Evolutionary conservation across 2,329 filamentous ascomycete species (phyloP), one percentile per base, ranked within the genome.

Genomic region (Colletotrichum tropicale): DNA sequence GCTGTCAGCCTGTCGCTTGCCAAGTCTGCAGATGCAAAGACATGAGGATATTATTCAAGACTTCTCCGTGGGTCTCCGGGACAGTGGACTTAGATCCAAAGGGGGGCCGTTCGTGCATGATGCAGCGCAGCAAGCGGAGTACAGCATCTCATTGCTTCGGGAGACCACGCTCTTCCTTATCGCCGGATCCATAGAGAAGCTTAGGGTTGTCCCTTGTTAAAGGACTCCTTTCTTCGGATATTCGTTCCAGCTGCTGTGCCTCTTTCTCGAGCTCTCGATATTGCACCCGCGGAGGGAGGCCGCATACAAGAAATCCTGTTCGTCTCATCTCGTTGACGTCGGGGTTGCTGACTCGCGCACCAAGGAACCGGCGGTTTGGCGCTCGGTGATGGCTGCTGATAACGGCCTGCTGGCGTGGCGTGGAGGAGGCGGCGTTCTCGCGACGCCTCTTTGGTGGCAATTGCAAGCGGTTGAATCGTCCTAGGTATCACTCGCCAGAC

Each of bases 21-120:
- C 69, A 67, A 72, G 72, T 56, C 24, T 32, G 62, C 62, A 67
- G 62, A 71, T 48, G 72, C 36, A 56, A 43, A 71, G 69, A 75
- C 73, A 73, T 36, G 69, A 73, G n/a, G 73, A 68, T 75, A 73
- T 75, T 75, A 75, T 72, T 75, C 68, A 75, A 68, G 21, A 52
- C 43, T 62, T 66, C 64, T 68, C 56, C 64, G 73, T 73, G 73
- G 62, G 56, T 73, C 73, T 73, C 72, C 72, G 72, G 43, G 43
- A 52, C 43, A 21, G 43, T 52, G 43, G 43, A 52, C 43, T 52
- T 52, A 6, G 43, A 52, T 52, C 43, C n/a, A 21, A 26, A 56
- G n/a, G 10, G 30, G 62, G 56, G 26, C 21, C 36, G 60, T 16
- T 36, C 30, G 61, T 75, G 72, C 68, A 71, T 75, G 43, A 66